Evolutionary conservation across 495 filamentous ascomycete genomes (phyloP).

Genomic region (Aspergillus ostianus): DNA sequence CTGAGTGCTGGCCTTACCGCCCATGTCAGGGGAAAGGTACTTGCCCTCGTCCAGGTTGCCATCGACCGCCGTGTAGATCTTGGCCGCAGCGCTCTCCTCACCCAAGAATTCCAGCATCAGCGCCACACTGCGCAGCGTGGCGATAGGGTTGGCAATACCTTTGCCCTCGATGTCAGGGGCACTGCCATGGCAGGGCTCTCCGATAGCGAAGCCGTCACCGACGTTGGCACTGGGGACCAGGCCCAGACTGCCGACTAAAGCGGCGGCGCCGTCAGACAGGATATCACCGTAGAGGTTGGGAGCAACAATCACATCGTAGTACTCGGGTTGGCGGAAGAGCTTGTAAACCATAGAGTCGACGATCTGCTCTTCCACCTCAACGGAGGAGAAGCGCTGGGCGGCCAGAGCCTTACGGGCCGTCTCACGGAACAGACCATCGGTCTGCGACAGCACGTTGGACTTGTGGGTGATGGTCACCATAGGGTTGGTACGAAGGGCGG

Average conservation of each 20-base stretch:
- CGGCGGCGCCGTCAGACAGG: constrained; percentile 91
- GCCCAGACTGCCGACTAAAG: constrained; percentile 89
- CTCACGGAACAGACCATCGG: constrained; percentile 91
- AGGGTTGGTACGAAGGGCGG: constrained; percentile 60
- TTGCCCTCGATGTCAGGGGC: constrained; percentile 94
- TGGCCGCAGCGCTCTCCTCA: constrained; percentile 79
- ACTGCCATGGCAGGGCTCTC: constrained; percentile 95
- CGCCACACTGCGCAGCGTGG: constrained; percentile 85
- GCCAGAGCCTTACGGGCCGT: constrained; percentile 71
- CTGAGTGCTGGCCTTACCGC: constrained; percentile 81
- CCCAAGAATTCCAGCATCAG: constrained; percentile 95
- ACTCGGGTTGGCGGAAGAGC: constrained; percentile 89
- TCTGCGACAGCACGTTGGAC: constrained; percentile 94
- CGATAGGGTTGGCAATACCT: constrained; percentile 93
- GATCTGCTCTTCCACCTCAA: constrained; percentile 93
- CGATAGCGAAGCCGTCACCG: constrained; percentile 90
- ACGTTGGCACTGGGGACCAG: constrained; percentile 97
- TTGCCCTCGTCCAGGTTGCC: constrained; percentile 81
- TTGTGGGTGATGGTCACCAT: constrained; percentile 98
- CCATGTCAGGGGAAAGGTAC: constrained; percentile 85
- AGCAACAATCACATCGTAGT: constrained; percentile 97
- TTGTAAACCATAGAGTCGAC: constrained; percentile 99
- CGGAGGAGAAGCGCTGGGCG: constrained; percentile 53
- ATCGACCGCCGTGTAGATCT: constrained; percentile 90
- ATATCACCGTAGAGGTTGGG: constrained; percentile 98